Percentiles rank a stretch among this genome's conserved stretches.
These are phyloP conservation scores for Saururus chinensis DNA, from an alignment of 164 flowering plant genomes.

Conservation along the genomic window DNA sequence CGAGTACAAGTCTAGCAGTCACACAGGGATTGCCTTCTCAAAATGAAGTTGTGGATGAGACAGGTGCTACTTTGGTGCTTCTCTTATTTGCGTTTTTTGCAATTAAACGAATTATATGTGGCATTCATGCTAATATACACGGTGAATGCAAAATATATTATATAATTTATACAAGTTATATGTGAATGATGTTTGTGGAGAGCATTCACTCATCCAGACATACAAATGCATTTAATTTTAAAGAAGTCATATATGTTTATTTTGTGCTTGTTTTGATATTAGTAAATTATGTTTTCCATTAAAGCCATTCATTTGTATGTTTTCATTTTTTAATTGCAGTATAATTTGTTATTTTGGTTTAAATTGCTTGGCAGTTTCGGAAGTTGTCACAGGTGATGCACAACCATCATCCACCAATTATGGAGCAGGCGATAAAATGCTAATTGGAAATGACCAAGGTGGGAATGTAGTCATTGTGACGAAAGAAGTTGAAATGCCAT, in stretches of 20 bases:
- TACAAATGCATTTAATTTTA: background rate
- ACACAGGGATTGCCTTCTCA: conserved; percentile 6
- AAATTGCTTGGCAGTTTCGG: conserved; percentile 8
- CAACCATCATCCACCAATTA: conserved; percentile 1
- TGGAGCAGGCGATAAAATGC: background rate
- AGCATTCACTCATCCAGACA: background rate
- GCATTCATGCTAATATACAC: background rate
- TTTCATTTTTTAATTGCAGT: background rate
- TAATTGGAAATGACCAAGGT: conserved; percentile 2
- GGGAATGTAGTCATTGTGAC: conserved; percentile 6
- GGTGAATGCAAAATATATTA: background rate
- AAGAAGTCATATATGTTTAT: too few relatives aligned
- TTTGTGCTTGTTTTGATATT: too few relatives aligned
- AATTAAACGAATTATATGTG: too few relatives aligned
- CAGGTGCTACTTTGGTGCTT: conserved; percentile 13
- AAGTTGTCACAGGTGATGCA: conserved; percentile 7
- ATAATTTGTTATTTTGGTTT: background rate
- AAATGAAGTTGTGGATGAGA: conserved; percentile 7
- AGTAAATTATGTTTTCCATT: too few relatives aligned
- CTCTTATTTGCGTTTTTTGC: background rate
- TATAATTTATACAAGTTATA: background rate
- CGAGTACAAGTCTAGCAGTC: conserved; percentile 1
- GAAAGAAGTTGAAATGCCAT: conserved; percentile 8
- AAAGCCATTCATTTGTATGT: background rate
- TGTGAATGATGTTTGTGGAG: background rate